Evolutionary conservation across 805 yeast genomes (phyloP), one percentile per base, ranked within the genome.

Genomic region (Ogataea paradorogensis): DNA sequence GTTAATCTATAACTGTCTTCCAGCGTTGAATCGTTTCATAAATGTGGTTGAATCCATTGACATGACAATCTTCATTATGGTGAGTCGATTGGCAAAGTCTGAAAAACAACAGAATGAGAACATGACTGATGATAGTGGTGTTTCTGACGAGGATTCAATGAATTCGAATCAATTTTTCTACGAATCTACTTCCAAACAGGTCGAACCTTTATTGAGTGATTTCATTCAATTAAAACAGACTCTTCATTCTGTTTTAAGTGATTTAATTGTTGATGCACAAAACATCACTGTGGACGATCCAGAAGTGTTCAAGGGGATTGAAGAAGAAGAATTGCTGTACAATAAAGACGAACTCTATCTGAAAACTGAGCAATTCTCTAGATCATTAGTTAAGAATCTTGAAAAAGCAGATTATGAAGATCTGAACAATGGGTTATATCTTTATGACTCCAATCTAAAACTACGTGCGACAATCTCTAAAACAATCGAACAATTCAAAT

Each of bases 211-310:
- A 18, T 67, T 76, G 4, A 67, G 82, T n/a, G 95, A 85, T 35
- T 88, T 84, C 55, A 76, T 81, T 53, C 83, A 82, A 46, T 65
- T 74, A 33, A 89, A 88, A 52, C 96, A 88, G 56, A 71, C 74
- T 7, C 58, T 85, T 18, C 90, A 87, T 58, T 78, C 82, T 48
- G 56, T 71, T 4, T 66, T 81, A 23, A 66, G 79, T 3, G 71
- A 72, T 21, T 67, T 84, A 5, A 68, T 86, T 9, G 73, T 85
- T 72, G 77, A 80, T 33, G 71, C 84, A 0, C 95, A 86, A 55
- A 69, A 78, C 9, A 62, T 85, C 9, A 82, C 93, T 0, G 61
- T 84, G 9, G 76, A 73, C 21, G 95, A 85, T 55, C 88, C 93
- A 1, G 88, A 83, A 43, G 82, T 80, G 2, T 85, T 85, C 60